phyloP scores from a whole-genome alignment of 176 grass and related monocot species.

The Chloris gayana region DNA sequence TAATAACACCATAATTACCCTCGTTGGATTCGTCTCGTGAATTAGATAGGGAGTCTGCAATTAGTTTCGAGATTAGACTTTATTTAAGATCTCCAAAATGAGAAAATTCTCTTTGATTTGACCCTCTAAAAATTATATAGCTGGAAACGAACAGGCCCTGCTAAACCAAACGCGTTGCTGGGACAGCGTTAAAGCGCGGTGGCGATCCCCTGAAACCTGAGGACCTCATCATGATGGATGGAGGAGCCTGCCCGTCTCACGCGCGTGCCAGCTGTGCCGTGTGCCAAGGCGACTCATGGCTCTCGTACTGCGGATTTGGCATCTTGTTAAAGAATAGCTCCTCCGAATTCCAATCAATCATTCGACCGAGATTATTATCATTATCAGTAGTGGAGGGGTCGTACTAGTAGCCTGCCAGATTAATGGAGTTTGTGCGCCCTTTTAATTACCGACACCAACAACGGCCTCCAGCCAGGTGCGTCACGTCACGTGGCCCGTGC shows the following conservation, averaged over 20 bases:
- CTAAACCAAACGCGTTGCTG: too few species aligned
- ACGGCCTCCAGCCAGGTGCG: neutral
- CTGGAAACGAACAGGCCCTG: too few species aligned
- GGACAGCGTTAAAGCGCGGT: too few species aligned
- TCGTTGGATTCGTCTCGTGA: too few species aligned
- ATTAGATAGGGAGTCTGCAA: too few species aligned
- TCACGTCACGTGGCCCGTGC: conserved; percentile 15
- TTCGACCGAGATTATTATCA: neutral
- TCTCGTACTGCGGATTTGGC: conserved; percentile 5
- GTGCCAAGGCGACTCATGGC: neutral
- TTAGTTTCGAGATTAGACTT: too few species aligned
- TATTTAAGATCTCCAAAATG: too few species aligned
- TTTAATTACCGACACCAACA: neutral
- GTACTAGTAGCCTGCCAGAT: neutral
- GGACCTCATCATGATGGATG: too few species aligned
- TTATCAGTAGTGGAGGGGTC: neutral
- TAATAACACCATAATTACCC: too few species aligned
- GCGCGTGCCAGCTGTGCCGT: neutral
- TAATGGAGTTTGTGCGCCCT: neutral
- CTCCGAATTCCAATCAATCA: neutral
- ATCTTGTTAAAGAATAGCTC: neutral
- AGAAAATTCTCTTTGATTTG: too few species aligned
- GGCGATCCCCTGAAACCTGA: too few species aligned
- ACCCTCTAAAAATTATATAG: too few species aligned
- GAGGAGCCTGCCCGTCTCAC: neutral